Evolutionary conservation across 2,329 filamentous ascomycete genomes (phyloP).

Genomic region (Dissoconium aciculare): DNA sequence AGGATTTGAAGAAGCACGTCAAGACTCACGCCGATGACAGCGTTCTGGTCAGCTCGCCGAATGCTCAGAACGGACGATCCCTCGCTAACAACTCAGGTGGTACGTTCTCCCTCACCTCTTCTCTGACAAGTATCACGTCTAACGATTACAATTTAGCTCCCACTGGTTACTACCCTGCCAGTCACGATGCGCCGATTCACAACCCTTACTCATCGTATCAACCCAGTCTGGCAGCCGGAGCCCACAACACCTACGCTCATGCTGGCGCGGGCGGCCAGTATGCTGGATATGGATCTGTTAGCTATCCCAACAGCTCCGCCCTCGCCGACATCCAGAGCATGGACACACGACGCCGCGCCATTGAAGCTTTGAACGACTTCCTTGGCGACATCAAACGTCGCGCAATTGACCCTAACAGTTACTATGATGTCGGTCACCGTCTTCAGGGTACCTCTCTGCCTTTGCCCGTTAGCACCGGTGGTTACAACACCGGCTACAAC

Average conservation of each 20-base stretch:
- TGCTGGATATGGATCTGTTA: conserved; percentile 28
- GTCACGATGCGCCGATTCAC: conserved; percentile 18
- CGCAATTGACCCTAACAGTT: conserved; percentile 77
- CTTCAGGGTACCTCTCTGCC: conserved; percentile 48
- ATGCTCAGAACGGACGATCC: conserved; percentile 19
- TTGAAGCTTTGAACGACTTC: conserved; percentile 82
- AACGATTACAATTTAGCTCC: too few relatives aligned
- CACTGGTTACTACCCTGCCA: conserved; percentile 20
- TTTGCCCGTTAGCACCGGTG: conserved; percentile 23
- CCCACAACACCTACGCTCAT: conserved; percentile 16
- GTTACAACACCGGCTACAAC: conserved; percentile 27
- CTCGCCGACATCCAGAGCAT: conserved; percentile 29
- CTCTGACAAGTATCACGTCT: too few relatives aligned
- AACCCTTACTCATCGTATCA: conserved; percentile 22
- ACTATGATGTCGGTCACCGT: conserved; percentile 78
- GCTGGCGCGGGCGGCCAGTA: conserved; percentile 20
- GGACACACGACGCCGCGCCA: conserved; percentile 63
- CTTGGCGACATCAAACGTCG: conserved; percentile 86
- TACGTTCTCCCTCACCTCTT: conserved; percentile 9
- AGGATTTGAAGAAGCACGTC: conserved; percentile 98
- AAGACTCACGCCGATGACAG: conserved; percentile 98
- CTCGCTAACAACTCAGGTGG: too few relatives aligned
- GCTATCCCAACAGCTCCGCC: conserved; percentile 30
- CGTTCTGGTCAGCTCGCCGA: conserved; percentile 50
- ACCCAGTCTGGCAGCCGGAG: conserved; percentile 14